These are phyloP conservation scores for Tetracladium marchalianum DNA, from an alignment of 495 filamentous ascomycete species.

Conservation along the genomic window DNA sequence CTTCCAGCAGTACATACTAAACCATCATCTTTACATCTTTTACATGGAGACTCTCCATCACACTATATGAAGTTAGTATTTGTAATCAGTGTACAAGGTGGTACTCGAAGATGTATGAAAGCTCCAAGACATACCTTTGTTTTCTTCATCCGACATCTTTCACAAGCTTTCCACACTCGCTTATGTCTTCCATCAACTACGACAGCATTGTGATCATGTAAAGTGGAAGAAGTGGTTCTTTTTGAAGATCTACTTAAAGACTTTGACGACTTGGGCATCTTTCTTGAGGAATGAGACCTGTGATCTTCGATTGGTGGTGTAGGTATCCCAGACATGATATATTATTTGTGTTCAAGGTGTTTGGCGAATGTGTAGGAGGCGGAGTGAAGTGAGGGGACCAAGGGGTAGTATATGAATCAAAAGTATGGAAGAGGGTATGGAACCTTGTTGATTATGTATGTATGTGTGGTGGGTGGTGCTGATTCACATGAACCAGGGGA, in stretches of 20 bases:
- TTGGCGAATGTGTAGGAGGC: not conserved
- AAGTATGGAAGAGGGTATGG: not conserved
- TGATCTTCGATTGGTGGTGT: constrained; percentile 18
- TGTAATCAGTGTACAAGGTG: constrained; percentile 37
- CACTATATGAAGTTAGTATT: constrained; percentile 38
- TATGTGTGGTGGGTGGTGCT: constrained; percentile 3
- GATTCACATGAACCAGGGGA: constrained; percentile 10
- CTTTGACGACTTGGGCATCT: constrained; percentile 12
- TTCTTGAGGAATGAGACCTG: constrained; percentile 12
- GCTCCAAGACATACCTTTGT: constrained; percentile 41
- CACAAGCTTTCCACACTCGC: constrained; percentile 61
- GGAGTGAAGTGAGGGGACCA: not conserved
- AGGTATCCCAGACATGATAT: constrained; percentile 14
- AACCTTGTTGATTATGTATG: constrained; percentile 7
- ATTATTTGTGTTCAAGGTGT: not conserved
- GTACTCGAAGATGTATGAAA: not conserved
- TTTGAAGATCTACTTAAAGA: constrained; percentile 14
- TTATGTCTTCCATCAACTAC: constrained; percentile 43
- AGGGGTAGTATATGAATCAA: constrained; percentile 3
- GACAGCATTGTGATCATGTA: constrained; percentile 26
- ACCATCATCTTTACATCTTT: constrained; percentile 54
- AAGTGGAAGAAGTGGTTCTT: constrained; percentile 15
- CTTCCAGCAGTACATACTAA: constrained; percentile 47
- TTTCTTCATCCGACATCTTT: constrained; percentile 64
- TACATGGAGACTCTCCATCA: constrained; percentile 58